Conservation (phyloP, 495 filamentous ascomycete species). For the Aspergillus panamensis region DNA sequence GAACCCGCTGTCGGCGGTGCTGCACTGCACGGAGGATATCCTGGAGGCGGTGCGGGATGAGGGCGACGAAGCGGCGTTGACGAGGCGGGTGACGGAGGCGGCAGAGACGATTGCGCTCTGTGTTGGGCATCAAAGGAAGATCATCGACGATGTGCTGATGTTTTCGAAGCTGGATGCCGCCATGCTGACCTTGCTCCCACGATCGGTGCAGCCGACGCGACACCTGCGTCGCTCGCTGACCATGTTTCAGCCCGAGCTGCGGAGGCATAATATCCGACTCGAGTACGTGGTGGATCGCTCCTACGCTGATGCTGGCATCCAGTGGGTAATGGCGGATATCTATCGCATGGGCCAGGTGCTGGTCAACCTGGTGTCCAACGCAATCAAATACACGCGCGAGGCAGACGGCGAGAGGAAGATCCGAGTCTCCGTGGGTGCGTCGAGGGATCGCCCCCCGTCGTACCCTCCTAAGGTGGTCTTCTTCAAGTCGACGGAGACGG, state of each 20-base stretch:
- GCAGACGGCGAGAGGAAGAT: conserved; percentile 55
- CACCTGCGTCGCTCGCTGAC: conserved; percentile 65
- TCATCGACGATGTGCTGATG: conserved; percentile 75
- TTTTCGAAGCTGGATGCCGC: conserved; percentile 81
- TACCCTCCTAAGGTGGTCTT: conserved; percentile 49
- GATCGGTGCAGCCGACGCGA: conserved; percentile 60
- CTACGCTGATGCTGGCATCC: conserved; percentile 50
- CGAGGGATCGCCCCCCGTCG: conserved; percentile 47
- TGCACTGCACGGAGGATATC: conserved; percentile 81
- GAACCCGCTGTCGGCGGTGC: conserved; percentile 76
- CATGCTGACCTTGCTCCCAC: conserved; percentile 64
- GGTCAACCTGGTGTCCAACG: conserved; percentile 73
- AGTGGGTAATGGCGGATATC: conserved; percentile 70
- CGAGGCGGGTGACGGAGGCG: conserved; percentile 54
- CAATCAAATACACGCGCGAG: conserved; percentile 70
- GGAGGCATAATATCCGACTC: conserved; percentile 63
- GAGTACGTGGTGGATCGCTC: conserved; percentile 57
- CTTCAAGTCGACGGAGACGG: conserved; percentile 44
- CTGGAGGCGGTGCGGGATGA: conserved; percentile 20
- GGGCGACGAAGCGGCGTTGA: conserved; percentile 5
- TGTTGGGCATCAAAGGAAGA: conserved; percentile 73
- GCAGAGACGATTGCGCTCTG: conserved; percentile 74
- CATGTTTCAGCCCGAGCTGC: conserved; percentile 70
- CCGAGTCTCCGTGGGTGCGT: conserved; percentile 66
- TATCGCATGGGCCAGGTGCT: conserved; percentile 69